These are phyloP conservation scores for Spathaspora sp. DNA, from an alignment of 1,139 yeast genomes.

Conservation along the genomic window DNA sequence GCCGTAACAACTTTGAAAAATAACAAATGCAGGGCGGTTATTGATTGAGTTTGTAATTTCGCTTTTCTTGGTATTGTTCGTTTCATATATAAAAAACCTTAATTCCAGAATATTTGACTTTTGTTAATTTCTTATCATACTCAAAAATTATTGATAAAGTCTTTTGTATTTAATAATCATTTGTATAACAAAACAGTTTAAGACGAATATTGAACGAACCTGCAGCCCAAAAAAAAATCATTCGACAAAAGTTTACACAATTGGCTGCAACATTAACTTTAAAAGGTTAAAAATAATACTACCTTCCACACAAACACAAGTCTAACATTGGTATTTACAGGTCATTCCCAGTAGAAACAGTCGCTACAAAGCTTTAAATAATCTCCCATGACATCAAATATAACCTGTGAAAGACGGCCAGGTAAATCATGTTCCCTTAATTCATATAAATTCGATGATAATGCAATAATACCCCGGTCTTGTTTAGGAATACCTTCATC, in stretches of 20 bases:
- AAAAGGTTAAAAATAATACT: neutral
- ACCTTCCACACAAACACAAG: neutral
- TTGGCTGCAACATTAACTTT: neutral
- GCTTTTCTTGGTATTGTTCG: neutral
- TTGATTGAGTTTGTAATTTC: neutral
- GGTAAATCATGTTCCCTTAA: neutral
- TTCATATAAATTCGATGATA: slow-evolving; percentile 5
- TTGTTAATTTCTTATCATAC: neutral
- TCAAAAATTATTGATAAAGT: neutral
- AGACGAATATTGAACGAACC: neutral
- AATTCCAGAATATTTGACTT: neutral
- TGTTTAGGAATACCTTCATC: slow-evolving; percentile 5
- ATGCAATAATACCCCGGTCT: slow-evolving; percentile 7
- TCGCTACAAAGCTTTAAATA: neutral
- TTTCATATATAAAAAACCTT: neutral
- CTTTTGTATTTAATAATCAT: neutral
- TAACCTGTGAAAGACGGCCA: neutral
- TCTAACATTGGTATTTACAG: neutral
- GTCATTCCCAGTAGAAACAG: neutral
- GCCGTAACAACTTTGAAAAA: neutral
- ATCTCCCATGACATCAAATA: neutral
- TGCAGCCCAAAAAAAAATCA: neutral
- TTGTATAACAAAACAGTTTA: neutral
- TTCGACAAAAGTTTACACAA: neutral
- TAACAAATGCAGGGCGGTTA: neutral